Conservation (phyloP, 2,329 filamentous ascomycete genomes). For the Paraconiothyrium sp. region DNA sequence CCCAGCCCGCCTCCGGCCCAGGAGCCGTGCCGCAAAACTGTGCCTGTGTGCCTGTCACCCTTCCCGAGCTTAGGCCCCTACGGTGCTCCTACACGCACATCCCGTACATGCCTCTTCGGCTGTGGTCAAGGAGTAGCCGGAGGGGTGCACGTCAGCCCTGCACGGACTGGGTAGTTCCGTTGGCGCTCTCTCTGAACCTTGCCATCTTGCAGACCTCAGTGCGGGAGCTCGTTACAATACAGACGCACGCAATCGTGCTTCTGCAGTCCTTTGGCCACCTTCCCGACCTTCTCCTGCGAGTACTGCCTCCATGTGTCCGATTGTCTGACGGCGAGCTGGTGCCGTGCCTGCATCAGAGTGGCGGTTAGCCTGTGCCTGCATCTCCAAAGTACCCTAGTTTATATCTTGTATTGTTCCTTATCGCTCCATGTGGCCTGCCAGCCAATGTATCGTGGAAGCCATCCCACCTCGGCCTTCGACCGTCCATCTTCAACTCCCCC, state of each 20-base stretch:
- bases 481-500: slow-evolving; percentile 33
- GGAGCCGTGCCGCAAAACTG: slow-evolving; percentile 38
- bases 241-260: slow-evolving; percentile 47
- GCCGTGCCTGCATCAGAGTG: slow-evolving; percentile 43
- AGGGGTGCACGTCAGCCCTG: slow-evolving; percentile 50
- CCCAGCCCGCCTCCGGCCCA: slow-evolving; percentile 35
- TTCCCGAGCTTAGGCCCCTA: slow-evolving; percentile 29
- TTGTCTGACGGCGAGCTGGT: slow-evolving; percentile 43
- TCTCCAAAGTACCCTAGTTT: slow-evolving; percentile 35
- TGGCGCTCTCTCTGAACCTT: slow-evolving; percentile 45
- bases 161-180: slow-evolving; percentile 49
- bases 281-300: slow-evolving; percentile 31
- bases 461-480: slow-evolving; percentile 40
- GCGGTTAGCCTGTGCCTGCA: slow-evolving; percentile 38
- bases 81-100: slow-evolving; percentile 32
- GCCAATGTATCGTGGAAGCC: slow-evolving; percentile 43
- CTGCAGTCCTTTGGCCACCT: slow-evolving; percentile 39
- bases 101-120: slow-evolving; percentile 41
- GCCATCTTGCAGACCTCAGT: slow-evolving; percentile 45
- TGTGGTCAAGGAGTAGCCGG: slow-evolving; percentile 46
- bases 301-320: slow-evolving; percentile 42
- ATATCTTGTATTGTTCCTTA: slow-evolving; percentile 43
- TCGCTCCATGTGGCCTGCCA: slow-evolving; percentile 43
- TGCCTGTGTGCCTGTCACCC: slow-evolving; percentile 41
- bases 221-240: slow-evolving; percentile 44